A percentile compares a stretch with the other conserved stretches of the same genome.
Conservation (phyloP, 2,329 filamentous ascomycete species). For the Talaromyces sp. region DNA sequence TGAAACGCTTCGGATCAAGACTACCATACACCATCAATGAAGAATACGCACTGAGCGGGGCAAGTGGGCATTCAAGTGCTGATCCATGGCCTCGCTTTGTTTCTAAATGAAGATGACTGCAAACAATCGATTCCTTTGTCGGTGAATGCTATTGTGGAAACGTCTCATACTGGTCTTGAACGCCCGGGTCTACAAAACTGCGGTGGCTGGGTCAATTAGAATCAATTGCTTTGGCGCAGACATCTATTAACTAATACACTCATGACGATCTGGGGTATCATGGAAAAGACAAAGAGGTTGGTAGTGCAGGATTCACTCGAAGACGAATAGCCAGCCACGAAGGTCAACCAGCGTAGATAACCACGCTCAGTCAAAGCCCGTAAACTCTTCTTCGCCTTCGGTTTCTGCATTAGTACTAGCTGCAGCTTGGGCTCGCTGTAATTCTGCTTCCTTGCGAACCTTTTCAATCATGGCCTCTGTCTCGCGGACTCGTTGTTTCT, state of each 20-base stretch:
- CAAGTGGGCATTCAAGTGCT: no score
- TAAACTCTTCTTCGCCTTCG: constrained; percentile 48
- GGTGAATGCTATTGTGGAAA: not conserved
- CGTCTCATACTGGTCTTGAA: not conserved
- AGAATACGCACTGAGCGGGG: no score
- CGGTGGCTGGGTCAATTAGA: not conserved
- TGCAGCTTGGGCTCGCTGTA: constrained; percentile 16
- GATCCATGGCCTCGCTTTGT: not conserved
- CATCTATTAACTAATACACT: not conserved
- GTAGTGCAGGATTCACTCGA: not conserved
- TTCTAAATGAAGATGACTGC: not conserved
- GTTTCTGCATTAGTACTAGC: constrained; percentile 1
- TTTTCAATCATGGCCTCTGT: constrained; percentile 60
- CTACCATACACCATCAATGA: not conserved
- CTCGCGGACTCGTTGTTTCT: constrained; percentile 59
- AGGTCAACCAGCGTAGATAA: not conserved
- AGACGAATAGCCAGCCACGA: not conserved
- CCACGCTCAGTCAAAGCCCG: constrained; percentile 18
- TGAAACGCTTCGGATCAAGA: not conserved
- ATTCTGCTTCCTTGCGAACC: constrained; percentile 55
- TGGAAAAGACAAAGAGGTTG: not conserved
- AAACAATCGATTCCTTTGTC: not conserved
- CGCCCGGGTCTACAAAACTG: not conserved
- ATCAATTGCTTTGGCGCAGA: not conserved
- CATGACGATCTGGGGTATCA: not conserved